Base-by-base conservation (phyloP, 1,139 yeast genomes). In the Candida labiduridarum region DNA sequence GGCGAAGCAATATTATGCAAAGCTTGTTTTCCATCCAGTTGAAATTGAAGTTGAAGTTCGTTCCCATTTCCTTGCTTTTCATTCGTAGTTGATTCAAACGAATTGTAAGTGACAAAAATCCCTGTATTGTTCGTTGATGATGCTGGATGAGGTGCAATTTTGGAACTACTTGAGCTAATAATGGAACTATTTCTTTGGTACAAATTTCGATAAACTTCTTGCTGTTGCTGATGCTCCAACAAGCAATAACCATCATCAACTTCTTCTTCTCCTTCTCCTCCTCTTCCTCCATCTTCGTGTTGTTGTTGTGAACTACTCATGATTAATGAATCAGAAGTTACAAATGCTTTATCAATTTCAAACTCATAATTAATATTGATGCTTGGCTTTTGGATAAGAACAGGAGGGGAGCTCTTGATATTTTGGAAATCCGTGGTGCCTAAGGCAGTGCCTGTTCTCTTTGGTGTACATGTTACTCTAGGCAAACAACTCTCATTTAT, bases 311-410 rank as follows among this genome's bases (percentile, higher is more conserved):
- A n/a, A 14, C 16, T 11, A 22, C 30, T 38, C 30, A 38, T 1
- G 10, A 38, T 22, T 38, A 38, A 38, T 25, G 22, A 58, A 30
- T 64, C 67, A 9, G 64, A 58, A n/a, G 63, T 62, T 25, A 62
- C 45, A 40, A 61, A 61, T 6, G 62, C 66, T 15, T 54, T 46
- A 44, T 64, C 67, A 11, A 63, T 58, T 39, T 58, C 64, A 34
- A 59, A 40, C n/a, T 52, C 52, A 1, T 45, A 44, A 42, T 31
- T 43, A 18, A 11, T 33, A 31, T 41, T 36, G 39, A 25, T 10
- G 22, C 16, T 41, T 49, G 36, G 30, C 14, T 16, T 30, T n/a
- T 18, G 39, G 22, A 38, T 10, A 16, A 22, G 16, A 4, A 38
- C 27, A 12, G 45, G 45, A 4, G 57, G 52, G 2, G 57, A 54